Conservation (phyloP, 2,329 filamentous ascomycete genomes). For the Chrysoporthe deuterocubensis region DNA sequence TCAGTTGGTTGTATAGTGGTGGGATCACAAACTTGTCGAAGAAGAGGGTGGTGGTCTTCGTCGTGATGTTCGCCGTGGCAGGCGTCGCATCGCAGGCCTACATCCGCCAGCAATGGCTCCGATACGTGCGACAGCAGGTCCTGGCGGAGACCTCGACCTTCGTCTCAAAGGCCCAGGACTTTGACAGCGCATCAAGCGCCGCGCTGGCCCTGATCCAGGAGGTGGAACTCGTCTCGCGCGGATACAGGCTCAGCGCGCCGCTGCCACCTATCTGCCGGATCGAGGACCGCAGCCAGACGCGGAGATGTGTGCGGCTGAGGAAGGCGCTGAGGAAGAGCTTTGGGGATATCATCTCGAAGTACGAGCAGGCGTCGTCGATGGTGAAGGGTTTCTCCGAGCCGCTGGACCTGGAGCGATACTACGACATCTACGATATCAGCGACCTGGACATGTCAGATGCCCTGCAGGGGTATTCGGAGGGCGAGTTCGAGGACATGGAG, state of each 20-base stretch:
- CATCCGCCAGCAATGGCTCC: slow-evolving; percentile 79
- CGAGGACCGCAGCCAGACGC: slow-evolving; percentile 78
- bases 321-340: slow-evolving; percentile 74
- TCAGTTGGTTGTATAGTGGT: slow-evolving; percentile 70
- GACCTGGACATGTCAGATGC: slow-evolving; percentile 73
- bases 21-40: slow-evolving; percentile 58
- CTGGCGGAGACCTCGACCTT: slow-evolving; percentile 71
- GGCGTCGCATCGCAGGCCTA: slow-evolving; percentile 70
- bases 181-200: slow-evolving; percentile 77
- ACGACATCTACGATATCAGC: slow-evolving; percentile 84
- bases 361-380: slow-evolving; percentile 69
- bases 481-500: slow-evolving; percentile 75
- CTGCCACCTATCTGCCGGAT: slow-evolving; percentile 90
- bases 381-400: slow-evolving; percentile 77
- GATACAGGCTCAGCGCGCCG: slow-evolving; percentile 71
- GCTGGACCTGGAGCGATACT: slow-evolving; percentile 86
- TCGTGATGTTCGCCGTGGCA: slow-evolving; percentile 55
- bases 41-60: slow-evolving; percentile 54
- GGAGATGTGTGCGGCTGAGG: slow-evolving; percentile 80
- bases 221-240: slow-evolving; percentile 91
- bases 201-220: slow-evolving; percentile 86
- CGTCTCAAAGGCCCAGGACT: slow-evolving; percentile 75
- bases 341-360: slow-evolving; percentile 70
- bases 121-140: slow-evolving; percentile 75
- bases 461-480: slow-evolving; percentile 64